Evolutionary conservation across 1,284 basidiomycete species (phyloP).

Genomic region (Chondrostereum purpureum): DNA sequence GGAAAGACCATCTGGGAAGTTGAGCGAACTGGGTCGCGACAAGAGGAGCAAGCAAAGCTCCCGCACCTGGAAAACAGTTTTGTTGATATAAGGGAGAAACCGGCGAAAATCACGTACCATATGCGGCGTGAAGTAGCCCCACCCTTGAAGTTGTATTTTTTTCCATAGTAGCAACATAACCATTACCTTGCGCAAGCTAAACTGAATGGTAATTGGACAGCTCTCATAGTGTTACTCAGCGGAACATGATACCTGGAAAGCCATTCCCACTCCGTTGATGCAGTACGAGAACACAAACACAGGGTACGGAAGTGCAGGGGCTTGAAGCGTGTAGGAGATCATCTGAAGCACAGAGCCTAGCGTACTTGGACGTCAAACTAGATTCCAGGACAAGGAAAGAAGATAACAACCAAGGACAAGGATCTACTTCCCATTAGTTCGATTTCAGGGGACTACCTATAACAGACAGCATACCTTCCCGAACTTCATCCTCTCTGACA

Average conservation of each 20-base stretch:
- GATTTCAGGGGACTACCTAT: too few species aligned
- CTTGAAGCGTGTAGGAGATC: slow-evolving; percentile 46
- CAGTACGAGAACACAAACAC: slow-evolving; percentile 50
- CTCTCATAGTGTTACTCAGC: too few species aligned
- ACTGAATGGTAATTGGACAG: too few species aligned
- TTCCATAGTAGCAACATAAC: slow-evolving; percentile 43
- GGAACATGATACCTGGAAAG: slow-evolving; percentile 46
- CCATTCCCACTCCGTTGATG: slow-evolving; percentile 59
- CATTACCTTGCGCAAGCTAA: slow-evolving; percentile 51
- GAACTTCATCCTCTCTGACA: slow-evolving; percentile 51
- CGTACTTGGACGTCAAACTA: too few species aligned
- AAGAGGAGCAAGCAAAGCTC: slow-evolving; percentile 62
- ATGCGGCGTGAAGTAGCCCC: slow-evolving; percentile 50
- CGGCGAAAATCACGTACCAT: slow-evolving; percentile 35
- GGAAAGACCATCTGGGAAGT: slow-evolving; percentile 44
- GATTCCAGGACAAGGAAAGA: background rate
- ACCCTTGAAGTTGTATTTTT: slow-evolving; percentile 44
- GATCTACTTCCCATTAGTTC: too few species aligned
- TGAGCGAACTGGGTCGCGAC: slow-evolving; percentile 64
- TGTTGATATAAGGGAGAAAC: too few species aligned
- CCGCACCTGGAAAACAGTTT: slow-evolving; percentile 39
- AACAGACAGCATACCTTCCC: slow-evolving; percentile 40
- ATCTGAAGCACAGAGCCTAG: slow-evolving; percentile 18
- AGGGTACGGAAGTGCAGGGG: slow-evolving; percentile 59
- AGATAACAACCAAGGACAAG: background rate